These are phyloP conservation scores for Claviceps sp. DNA, from an alignment of 2,329 filamentous ascomycete species.

Conservation along the genomic window DNA sequence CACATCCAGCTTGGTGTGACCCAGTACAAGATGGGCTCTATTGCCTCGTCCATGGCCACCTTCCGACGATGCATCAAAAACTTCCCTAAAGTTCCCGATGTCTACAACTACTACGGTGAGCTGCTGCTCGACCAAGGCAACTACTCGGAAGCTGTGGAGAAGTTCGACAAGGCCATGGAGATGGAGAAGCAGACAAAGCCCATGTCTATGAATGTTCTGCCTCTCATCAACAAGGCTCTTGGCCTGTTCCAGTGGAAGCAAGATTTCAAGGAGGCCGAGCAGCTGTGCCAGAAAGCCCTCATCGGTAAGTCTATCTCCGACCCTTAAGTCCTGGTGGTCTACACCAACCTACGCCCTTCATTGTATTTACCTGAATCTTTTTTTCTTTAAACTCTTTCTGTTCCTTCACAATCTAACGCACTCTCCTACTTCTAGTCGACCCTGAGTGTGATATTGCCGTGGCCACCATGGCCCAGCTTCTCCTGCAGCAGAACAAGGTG, in stretches of 20 bases:
- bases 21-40: constrained; percentile 98
- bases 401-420: too few species aligned
- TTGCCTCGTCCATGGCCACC: constrained; percentile 95
- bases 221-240: constrained; percentile 95
- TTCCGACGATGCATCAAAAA: constrained; percentile 98
- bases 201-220: constrained; percentile 92
- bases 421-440: constrained; percentile 50
- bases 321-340: too few species aligned
- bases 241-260: constrained; percentile 98
- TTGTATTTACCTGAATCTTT: neutral
- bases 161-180: constrained; percentile 96
- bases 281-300: constrained; percentile 90
- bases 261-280: constrained; percentile 87
- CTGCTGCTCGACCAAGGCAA: constrained; percentile 93
- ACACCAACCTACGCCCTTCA: too few species aligned
- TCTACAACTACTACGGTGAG: constrained; percentile 99
- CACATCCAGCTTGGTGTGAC: constrained; percentile 98
- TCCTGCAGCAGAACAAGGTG: constrained; percentile 96
- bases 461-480: constrained; percentile 93
- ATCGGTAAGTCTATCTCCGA: constrained; percentile 56
- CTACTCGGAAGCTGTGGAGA: constrained; percentile 88
- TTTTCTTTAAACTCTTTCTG: neutral
- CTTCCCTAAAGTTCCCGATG: constrained; percentile 89
- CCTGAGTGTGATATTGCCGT: constrained; percentile 98
- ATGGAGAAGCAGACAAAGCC: constrained; percentile 95